These are phyloP conservation scores for Xylogone sp. DNA, from an alignment of 2,329 filamentous ascomycete genomes.

Conservation along the genomic window DNA sequence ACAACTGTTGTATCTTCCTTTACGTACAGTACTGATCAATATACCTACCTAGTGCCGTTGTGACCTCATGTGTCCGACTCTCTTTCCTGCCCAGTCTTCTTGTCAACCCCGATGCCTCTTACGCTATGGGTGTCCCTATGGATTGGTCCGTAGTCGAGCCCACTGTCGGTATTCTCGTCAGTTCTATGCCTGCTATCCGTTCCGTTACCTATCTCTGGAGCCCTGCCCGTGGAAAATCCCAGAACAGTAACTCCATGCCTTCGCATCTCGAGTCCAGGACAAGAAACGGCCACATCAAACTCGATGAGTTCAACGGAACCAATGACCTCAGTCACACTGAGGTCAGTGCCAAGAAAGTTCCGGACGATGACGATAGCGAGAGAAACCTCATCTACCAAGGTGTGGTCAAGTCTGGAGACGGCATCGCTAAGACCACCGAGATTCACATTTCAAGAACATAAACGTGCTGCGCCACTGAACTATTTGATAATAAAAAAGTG, in stretches of 20 bases:
- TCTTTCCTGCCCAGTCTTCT: constrained; percentile 41
- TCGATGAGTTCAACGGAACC: not conserved
- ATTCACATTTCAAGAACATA: not conserved
- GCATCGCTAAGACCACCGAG: not conserved
- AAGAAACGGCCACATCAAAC: not conserved
- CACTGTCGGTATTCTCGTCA: constrained; percentile 37
- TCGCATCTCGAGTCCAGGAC: not conserved
- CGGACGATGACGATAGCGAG: not conserved
- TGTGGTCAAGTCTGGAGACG: not conserved
- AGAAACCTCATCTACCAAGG: not conserved
- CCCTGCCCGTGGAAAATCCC: not conserved
- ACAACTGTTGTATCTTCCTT: not conserved
- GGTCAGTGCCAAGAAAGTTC: not conserved
- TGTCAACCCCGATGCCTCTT: constrained; percentile 29
- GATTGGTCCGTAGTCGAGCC: constrained; percentile 41
- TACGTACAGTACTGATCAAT: not conserved
- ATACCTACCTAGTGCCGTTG: constrained; percentile 36
- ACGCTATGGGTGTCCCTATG: constrained; percentile 35
- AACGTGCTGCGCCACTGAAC: not conserved
- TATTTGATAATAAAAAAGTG: too few relatives aligned
- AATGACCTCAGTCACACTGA: not conserved
- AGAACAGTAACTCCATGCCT: not conserved
- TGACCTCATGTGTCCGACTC: constrained; percentile 43
- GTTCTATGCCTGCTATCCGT: constrained; percentile 30
- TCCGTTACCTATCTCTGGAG: not conserved